These are phyloP conservation scores for Ascochyta rabiei DNA, from an alignment of 2,329 filamentous ascomycete species.

Conservation along the genomic window DNA sequence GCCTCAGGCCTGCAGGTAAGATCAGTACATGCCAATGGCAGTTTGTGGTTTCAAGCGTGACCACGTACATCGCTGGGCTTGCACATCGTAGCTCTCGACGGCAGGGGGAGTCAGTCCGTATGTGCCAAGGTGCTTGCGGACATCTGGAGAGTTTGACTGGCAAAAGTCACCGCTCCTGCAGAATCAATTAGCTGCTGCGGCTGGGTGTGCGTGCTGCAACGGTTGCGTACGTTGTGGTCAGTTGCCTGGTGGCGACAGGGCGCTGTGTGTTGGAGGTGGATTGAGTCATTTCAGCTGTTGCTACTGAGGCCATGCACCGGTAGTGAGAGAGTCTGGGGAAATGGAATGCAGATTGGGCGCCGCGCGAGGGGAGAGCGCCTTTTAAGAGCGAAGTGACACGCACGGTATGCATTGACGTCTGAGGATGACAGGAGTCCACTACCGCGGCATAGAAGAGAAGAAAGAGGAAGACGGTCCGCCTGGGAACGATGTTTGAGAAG, in stretches of 20 bases:
- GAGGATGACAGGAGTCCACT: slow-evolving; percentile 30
- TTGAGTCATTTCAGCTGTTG: slow-evolving; percentile 44
- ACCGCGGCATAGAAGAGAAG: slow-evolving; percentile 42
- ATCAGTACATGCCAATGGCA: slow-evolving; percentile 10
- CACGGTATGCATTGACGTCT: slow-evolving; percentile 42
- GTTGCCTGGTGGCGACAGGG: slow-evolving; percentile 42
- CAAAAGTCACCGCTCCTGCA: slow-evolving; percentile 55
- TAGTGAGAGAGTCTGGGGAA: slow-evolving; percentile 21
- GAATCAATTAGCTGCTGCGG: slow-evolving; percentile 19
- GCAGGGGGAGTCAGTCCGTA: slow-evolving; percentile 60
- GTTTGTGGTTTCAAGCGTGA: slow-evolving; percentile 31
- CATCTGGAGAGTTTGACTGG: slow-evolving; percentile 56
- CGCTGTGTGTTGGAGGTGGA: slow-evolving; percentile 44
- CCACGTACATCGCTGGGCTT: slow-evolving; percentile 56
- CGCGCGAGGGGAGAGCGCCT: slow-evolving; percentile 33
- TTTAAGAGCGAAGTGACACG: slow-evolving; percentile 44
- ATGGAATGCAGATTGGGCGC: slow-evolving; percentile 22
- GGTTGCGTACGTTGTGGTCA: slow-evolving; percentile 45
- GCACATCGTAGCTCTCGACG: slow-evolving; percentile 57
- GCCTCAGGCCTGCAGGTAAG: slow-evolving; percentile 69
- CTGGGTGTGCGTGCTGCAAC: background rate
- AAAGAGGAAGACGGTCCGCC: slow-evolving; percentile 32
- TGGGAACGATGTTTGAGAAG: slow-evolving; percentile 25
- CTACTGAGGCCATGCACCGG: slow-evolving; percentile 45
- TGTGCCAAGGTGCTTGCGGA: slow-evolving; percentile 58